These are phyloP conservation scores for Syzygium jambos DNA, from an alignment of 345 rosid species.

Conservation along the genomic window DNA sequence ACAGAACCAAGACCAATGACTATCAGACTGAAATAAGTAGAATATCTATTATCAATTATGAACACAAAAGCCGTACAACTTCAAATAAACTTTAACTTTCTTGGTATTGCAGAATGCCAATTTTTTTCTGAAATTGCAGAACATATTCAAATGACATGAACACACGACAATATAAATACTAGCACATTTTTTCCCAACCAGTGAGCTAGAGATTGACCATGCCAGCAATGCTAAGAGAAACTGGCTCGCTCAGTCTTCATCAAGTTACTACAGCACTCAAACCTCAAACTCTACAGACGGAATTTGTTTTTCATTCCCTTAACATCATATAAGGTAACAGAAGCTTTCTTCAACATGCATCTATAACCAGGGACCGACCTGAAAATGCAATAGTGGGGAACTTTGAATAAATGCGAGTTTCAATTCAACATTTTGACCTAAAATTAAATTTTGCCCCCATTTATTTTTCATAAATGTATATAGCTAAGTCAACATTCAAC, in stretches of 20 bases:
- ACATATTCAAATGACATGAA: not conserved
- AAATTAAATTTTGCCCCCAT: not conserved
- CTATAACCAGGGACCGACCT: not conserved
- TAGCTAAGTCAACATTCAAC: not conserved
- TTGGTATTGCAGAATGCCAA: not conserved
- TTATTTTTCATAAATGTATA: not conserved
- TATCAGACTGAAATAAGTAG: not conserved
- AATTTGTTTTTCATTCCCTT: not conserved
- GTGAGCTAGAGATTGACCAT: not conserved
- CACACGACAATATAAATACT: not conserved
- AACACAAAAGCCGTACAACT: not conserved
- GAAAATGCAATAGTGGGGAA: not conserved
- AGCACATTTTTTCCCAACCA: not conserved
- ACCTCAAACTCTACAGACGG: not conserved
- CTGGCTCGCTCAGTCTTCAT: not conserved
- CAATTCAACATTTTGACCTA: not conserved
- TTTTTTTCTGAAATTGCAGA: not conserved
- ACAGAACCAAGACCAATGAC: not conserved
- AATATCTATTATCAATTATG: not conserved
- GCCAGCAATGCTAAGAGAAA: not conserved
- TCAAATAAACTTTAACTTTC: not conserved
- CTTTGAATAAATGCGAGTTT: not conserved
- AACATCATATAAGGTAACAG: not conserved
- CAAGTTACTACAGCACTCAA: not conserved
- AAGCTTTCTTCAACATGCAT: not conserved